Base-by-base conservation (phyloP, 228 moss, liverwort and hornwort genomes). In the Sphagnum fallax region DNA sequence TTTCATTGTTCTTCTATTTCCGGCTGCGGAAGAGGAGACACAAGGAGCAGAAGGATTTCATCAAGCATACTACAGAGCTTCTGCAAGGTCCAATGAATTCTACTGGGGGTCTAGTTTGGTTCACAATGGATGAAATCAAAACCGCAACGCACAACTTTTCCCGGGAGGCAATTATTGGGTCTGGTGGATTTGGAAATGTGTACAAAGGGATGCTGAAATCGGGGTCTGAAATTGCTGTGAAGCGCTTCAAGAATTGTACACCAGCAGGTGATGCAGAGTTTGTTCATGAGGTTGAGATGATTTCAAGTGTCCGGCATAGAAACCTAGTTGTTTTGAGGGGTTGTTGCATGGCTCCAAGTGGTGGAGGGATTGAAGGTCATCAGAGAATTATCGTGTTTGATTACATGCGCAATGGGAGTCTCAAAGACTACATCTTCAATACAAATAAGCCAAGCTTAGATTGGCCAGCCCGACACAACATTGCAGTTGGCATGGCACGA, bases 311-410 rank as follows among this genome's bases (percentile, higher is more conserved):
- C 53, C 92, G 91, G 15, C 94, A 95, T 68, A 79, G 88, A 15
- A 90, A 95, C 69, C 80, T 92, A 50, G 90, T 95, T 65, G 72
- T 71, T 52, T 77, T 95, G 12, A 76, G 84, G 51, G 94, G 94
- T 59, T 91, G 82, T 65, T 94, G 94, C 18, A 78, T 94, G 51
- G 55, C 8, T 12, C 80, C 89, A 5, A 88, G 86, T 68, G 75
- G 73, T 47, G 81, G 82, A 61, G 50, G 74, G 12, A 55, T 74
- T 48, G 91, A 86, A 62, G 91, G 91, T 61, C 91, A 88, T 53
- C 91, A 91, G 61, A 82, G 94, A 53, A 83, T 94, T 53, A 88
- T 94, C 52, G 78, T 94, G 74, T 91, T 83, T 60, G 94, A 94
- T 16, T 94, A 81, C 67, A 72, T 91, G 65, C 70, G 77, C 1